phyloP scores from a whole-genome alignment of 2,329 filamentous ascomycete species.

The Verticillium nonalfalfae region DNA sequence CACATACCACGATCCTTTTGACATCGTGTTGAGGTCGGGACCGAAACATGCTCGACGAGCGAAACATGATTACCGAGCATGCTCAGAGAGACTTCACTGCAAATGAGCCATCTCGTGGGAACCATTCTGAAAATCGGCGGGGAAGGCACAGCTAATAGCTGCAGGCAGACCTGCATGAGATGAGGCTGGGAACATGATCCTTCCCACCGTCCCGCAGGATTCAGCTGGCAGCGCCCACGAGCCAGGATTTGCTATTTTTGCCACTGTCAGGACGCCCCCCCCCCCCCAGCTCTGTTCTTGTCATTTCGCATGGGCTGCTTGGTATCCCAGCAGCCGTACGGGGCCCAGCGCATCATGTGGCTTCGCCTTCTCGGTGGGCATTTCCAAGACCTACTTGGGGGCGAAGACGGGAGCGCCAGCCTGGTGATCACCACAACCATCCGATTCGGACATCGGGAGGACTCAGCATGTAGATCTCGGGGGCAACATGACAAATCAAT shows the following conservation, averaged over 20 bases:
- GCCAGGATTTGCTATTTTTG: background rate
- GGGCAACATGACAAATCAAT: no score
- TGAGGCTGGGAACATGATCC: background rate
- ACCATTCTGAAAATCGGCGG: background rate
- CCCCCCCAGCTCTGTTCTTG: background rate
- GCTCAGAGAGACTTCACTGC: background rate
- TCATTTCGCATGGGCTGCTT: background rate
- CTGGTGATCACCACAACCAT: background rate
- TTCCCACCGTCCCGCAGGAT: background rate
- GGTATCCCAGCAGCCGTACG: background rate
- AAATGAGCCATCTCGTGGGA: background rate
- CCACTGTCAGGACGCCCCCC: background rate
- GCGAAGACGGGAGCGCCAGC: background rate
- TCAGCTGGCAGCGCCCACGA: background rate
- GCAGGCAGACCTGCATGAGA: background rate
- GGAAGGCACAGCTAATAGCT: background rate
- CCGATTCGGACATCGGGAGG: background rate
- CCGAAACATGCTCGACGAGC: background rate
- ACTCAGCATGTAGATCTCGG: no score
- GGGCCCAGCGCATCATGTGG: background rate
- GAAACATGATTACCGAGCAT: background rate
- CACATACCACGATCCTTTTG: constrained; percentile 7
- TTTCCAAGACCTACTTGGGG: background rate
- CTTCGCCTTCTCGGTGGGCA: background rate
- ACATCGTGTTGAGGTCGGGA: background rate